These are phyloP conservation scores for Hymenoscyphus scutula DNA, from an alignment of 2,329 filamentous ascomycete species.

Conservation along the genomic window DNA sequence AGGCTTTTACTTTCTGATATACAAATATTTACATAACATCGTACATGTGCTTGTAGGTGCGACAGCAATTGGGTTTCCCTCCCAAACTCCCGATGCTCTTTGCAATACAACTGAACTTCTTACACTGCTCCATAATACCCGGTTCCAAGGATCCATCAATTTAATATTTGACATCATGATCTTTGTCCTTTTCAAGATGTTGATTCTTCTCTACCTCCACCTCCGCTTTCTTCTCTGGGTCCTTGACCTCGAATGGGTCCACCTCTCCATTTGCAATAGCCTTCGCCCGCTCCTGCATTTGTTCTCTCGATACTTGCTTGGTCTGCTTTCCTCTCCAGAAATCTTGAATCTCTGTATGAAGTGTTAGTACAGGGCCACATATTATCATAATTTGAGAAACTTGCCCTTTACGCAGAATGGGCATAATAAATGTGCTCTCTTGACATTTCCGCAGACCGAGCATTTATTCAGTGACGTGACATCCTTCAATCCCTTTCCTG, in stretches of 20 bases:
- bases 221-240: slow-evolving; percentile 8
- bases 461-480: slow-evolving; percentile 84
- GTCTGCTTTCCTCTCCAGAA: slow-evolving; percentile 12
- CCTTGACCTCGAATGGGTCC: neutral
- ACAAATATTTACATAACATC: slow-evolving; percentile 1
- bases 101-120: slow-evolving; percentile 16
- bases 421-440: slow-evolving; percentile 87
- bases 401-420: slow-evolving; percentile 81
- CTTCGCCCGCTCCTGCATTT: neutral
- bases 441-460: slow-evolving; percentile 81
- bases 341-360: slow-evolving; percentile 31
- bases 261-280: neutral
- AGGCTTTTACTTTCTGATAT: neutral
- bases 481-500: slow-evolving; percentile 91
- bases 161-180: slow-evolving; percentile 3
- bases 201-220: slow-evolving; percentile 18
- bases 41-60: neutral
- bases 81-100: slow-evolving; percentile 27
- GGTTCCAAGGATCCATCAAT: neutral
- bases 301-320: neutral
- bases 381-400: slow-evolving; percentile 34
- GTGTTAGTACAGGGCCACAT: neutral
- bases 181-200: slow-evolving; percentile 14
- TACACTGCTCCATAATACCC: neutral
- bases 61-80: neutral